Base-by-base conservation (phyloP, 2,329 filamentous ascomycete genomes). In the Ascochyta rabiei region DNA sequence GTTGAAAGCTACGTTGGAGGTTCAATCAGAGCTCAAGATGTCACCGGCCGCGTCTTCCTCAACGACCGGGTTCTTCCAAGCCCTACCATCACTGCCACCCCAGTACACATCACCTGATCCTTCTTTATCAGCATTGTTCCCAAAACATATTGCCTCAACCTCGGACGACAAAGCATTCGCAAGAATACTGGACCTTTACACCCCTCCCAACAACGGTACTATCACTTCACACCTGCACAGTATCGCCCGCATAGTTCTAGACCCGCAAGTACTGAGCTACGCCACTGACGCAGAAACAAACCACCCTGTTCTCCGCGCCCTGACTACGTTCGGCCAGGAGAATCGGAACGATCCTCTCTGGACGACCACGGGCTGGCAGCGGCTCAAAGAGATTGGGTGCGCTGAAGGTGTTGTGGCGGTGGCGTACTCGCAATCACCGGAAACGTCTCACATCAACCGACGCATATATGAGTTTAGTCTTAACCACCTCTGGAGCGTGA, bases 281-380 rank as follows among this genome's bases (percentile, higher is more conserved):
- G 18, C 56, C 65, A n/a, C 51, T 31, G 85, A 90, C 67, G 84
- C 88, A 0, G 88, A 91, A 70, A 80, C 77, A 37, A 86, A 89
- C 59, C 81, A 83, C 39, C 87, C 87, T 0, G 84, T 85, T 28
- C 72, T 90, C 3, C 80, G 80, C 37, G 82, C 84, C 1, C 79
- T 84, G 10, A 83, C 87, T 64, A 82, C 83, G 0, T 89, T 89
- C 68, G 87, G 88, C 1, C 52, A 60, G 33, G 78, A 79, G 45
- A 82, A 82, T 44, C 62, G 56, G 5, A 81, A 76, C 6, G 82
- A 84, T 41, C 81, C 85, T 30, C 75, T 91, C 1, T 79, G 89
- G 31, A 87, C 87, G 0, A 81, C 82, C 0, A 82, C 87, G 59
- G 88, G 89, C 24, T 91, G 89, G 89, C 79, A 81, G 34, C 77